Conservation (phyloP, 139 green algal genomes). For the Klebsormidium nitens region DNA sequence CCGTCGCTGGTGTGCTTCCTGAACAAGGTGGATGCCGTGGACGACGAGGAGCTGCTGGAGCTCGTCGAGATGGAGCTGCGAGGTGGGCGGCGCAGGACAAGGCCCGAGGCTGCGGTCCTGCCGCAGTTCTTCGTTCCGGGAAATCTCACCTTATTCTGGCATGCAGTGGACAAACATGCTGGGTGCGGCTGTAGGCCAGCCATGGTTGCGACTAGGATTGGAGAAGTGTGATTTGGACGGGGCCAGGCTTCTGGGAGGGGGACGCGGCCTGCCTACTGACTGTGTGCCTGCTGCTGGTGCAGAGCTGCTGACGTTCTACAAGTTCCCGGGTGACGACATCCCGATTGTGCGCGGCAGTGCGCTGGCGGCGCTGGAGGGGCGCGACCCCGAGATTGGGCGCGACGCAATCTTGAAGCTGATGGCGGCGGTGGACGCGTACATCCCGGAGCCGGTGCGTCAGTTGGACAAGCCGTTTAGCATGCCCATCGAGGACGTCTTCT, state of each 20-base stretch:
- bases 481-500: constrained; percentile 96
- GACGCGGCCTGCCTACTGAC: background rate
- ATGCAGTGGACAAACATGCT: no score
- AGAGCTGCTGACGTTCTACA: constrained; percentile 98
- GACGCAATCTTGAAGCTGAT: constrained; percentile 73
- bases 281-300: background rate
- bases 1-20: constrained; percentile 94
- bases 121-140: no score
- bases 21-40: constrained; percentile 95
- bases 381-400: constrained; percentile 71
- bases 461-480: constrained; percentile 96
- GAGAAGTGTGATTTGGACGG: background rate
- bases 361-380: constrained; percentile 70
- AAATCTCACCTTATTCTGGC: no score
- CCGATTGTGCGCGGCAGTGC: constrained; percentile 74
- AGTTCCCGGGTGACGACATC: constrained; percentile 87
- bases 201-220: no score
- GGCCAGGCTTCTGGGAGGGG: background rate
- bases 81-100: constrained; percentile 6
- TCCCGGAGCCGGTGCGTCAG: constrained; percentile 68
- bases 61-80: constrained; percentile 98
- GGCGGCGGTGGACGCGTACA: constrained; percentile 72
- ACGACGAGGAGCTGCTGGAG: constrained; percentile 95
- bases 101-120: no score
- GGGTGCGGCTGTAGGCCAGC: no score